Conservation (phyloP, 1,139 yeast species). For the Maudiozyma humilis region DNA sequence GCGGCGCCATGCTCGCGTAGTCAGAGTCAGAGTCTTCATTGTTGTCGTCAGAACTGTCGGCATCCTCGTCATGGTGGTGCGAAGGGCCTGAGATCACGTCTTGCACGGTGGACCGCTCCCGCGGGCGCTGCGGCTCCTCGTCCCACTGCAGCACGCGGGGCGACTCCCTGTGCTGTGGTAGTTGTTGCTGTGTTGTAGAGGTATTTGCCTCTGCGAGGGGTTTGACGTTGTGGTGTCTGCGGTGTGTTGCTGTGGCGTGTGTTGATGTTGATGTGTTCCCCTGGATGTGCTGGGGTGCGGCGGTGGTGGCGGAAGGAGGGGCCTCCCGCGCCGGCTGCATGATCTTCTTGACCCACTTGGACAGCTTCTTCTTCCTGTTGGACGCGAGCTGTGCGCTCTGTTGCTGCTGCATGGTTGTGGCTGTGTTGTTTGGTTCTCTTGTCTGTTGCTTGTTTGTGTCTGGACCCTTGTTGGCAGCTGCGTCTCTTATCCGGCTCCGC, state of each 20-base stretch:
- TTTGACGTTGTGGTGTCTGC: not conserved
- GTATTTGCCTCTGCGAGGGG: too few relatives aligned
- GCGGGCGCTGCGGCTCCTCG: constrained; percentile 13
- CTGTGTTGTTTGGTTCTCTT: not conserved
- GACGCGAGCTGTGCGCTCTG: not conserved
- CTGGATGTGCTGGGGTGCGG: not conserved
- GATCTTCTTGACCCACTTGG: constrained; percentile 29
- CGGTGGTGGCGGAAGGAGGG: not conserved
- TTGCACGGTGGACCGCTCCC: not conserved
- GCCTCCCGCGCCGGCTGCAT: constrained; percentile 22
- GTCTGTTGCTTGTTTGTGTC: not conserved
- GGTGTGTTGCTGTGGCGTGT: not conserved
- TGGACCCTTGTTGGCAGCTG: too few relatives aligned
- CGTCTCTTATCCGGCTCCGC: too few relatives aligned
- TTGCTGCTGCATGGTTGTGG: constrained; percentile 1
- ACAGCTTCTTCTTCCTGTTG: constrained; percentile 21
- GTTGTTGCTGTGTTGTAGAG: not conserved
- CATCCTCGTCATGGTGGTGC: too few relatives aligned
- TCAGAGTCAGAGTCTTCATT: constrained; percentile 9
- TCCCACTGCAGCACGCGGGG: constrained; percentile 15
- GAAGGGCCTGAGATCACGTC: not conserved
- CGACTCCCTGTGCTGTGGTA: not conserved
- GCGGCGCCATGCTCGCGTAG: constrained; percentile 44
- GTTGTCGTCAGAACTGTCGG: not conserved
- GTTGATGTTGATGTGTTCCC: too few relatives aligned